Evolutionary conservation across 805 yeast species (phyloP).

Genomic region (Clavispora asparagi): DNA sequence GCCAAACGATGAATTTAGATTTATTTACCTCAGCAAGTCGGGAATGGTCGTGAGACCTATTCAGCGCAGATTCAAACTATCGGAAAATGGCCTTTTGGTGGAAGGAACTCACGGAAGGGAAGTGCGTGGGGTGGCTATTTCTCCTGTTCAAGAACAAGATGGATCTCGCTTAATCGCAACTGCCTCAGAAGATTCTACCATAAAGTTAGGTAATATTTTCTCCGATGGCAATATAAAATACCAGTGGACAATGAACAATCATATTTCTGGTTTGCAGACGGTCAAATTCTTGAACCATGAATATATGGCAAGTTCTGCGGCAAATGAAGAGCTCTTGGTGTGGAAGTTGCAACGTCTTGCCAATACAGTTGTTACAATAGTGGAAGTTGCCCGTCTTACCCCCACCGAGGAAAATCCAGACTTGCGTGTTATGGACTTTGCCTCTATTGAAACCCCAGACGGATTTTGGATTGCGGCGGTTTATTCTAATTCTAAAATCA

Average conservation of each 20-base stretch:
- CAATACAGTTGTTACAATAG: constrained; percentile 40
- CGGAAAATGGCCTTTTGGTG: constrained; percentile 25
- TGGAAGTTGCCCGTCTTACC: constrained; percentile 47
- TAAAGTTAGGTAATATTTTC: constrained; percentile 48
- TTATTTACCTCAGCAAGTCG: constrained; percentile 56
- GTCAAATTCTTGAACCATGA: constrained; percentile 54
- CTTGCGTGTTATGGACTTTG: constrained; percentile 83
- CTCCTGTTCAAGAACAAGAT: constrained; percentile 24
- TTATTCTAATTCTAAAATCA: constrained; percentile 80
- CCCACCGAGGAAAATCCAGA: constrained; percentile 65
- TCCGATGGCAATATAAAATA: constrained; percentile 40
- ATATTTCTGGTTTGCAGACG: constrained; percentile 84
- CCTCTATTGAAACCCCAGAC: constrained; percentile 31
- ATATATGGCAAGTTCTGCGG: constrained; percentile 52
- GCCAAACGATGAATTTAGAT: constrained; percentile 21
- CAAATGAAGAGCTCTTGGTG: constrained; percentile 80
- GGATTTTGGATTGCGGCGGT: constrained; percentile 62
- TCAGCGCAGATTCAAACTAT: constrained; percentile 14
- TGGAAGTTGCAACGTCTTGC: constrained; percentile 56
- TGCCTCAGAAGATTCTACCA: constrained; percentile 86
- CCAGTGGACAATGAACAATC: constrained; percentile 66
- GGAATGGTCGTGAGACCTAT: constrained; percentile 34
- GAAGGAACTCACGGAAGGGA: constrained; percentile 91
- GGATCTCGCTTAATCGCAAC: constrained; percentile 50
- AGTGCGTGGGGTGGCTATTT: constrained; percentile 67